phyloP scores from a whole-genome alignment of 1,284 basidiomycete species.

The Cutaneotrichosporon cavernicola region DNA sequence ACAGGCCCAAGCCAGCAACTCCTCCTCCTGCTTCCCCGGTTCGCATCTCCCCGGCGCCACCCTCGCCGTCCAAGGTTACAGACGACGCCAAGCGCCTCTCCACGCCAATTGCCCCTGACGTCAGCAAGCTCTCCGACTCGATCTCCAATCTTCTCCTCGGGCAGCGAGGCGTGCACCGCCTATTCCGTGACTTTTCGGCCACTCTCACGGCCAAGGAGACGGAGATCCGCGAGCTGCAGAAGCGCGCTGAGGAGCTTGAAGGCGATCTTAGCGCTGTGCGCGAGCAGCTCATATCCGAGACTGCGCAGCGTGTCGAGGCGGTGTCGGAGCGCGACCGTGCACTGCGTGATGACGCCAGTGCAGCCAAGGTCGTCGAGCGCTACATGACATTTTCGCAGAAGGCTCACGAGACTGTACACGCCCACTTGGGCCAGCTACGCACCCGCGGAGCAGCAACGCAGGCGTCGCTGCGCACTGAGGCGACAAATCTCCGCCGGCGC shows the following conservation, averaged over 20 bases:
- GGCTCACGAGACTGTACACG: slow-evolving; percentile 68
- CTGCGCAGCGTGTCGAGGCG: slow-evolving; percentile 62
- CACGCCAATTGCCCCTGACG: neutral
- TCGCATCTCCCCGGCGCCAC: neutral
- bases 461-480: slow-evolving; percentile 57
- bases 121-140: slow-evolving; percentile 30
- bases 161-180: slow-evolving; percentile 48
- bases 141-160: slow-evolving; percentile 50
- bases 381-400: slow-evolving; percentile 90
- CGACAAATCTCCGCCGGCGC: slow-evolving; percentile 26
- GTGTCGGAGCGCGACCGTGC: slow-evolving; percentile 61
- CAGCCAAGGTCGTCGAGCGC: slow-evolving; percentile 78
- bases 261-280: slow-evolving; percentile 57
- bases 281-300: slow-evolving; percentile 66
- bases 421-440: slow-evolving; percentile 60
- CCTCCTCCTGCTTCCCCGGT: neutral
- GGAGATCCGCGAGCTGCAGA: slow-evolving; percentile 70
- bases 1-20: neutral
- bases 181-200: slow-evolving; percentile 49
- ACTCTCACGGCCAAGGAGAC: slow-evolving; percentile 40
- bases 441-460: slow-evolving; percentile 65
- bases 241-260: slow-evolving; percentile 73
- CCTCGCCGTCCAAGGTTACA: slow-evolving; percentile 11
- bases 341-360: slow-evolving; percentile 69
- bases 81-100: neutral